Evolutionary conservation across 257 asterid species (phyloP).

Genomic region (Rauvolfia tetraphylla): DNA sequence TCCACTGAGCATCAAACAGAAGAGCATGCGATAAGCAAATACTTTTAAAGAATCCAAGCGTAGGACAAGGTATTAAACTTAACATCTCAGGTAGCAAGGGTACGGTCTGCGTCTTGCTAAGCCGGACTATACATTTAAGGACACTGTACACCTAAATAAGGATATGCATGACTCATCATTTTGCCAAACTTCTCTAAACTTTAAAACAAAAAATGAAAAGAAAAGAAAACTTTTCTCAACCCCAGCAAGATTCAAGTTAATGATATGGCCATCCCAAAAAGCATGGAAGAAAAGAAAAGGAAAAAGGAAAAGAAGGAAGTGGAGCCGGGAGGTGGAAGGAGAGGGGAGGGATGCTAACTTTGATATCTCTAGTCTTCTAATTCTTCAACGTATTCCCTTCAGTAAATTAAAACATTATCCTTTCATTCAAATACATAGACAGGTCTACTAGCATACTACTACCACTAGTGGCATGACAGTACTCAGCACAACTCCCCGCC

Average conservation of each 20-base stretch:
- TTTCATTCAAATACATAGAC: background rate
- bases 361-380: background rate
- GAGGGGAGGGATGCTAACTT: background rate
- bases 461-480: background rate
- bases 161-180: background rate
- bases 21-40: background rate
- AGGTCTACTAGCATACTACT: background rate
- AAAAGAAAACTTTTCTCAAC: background rate
- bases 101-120: background rate
- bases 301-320: too few relatives aligned
- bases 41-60: background rate
- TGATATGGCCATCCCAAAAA: background rate
- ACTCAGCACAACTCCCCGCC: background rate
- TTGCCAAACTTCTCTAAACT: background rate
- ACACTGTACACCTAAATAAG: background rate
- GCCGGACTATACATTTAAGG: background rate
- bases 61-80: background rate
- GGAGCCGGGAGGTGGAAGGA: too few relatives aligned
- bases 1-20: slow-evolving; percentile 34
- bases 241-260: background rate
- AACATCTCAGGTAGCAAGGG: background rate
- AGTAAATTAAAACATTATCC: background rate
- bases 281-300: background rate
- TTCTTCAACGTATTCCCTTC: background rate
- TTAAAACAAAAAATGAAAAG: too few relatives aligned